Conservation (phyloP, 2,329 filamentous ascomycete species). For the Fusarium foetens region DNA sequence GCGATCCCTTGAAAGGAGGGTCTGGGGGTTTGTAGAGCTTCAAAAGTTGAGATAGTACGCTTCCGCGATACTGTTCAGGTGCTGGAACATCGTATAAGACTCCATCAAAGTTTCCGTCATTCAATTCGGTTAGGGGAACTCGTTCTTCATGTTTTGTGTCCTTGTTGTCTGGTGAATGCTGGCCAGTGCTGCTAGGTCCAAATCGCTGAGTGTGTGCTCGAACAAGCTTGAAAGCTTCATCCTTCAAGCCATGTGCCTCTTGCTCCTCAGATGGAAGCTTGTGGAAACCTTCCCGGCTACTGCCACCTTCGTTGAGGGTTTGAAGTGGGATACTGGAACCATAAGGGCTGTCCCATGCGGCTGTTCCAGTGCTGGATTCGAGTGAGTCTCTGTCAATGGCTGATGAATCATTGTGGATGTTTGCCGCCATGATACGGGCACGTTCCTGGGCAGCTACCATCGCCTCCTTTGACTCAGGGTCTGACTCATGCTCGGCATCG, state of each 20-base stretch:
- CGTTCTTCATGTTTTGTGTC: conserved; percentile 30
- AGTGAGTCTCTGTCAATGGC: conserved; percentile 50
- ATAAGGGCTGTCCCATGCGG: conserved; percentile 39
- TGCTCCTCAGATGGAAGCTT: conserved; percentile 25
- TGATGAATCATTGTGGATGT: conserved; percentile 50
- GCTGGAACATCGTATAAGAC: conserved; percentile 53
- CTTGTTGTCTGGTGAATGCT: conserved; percentile 11
- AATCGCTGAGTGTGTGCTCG: conserved; percentile 53
- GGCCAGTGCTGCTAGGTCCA: conserved; percentile 15
- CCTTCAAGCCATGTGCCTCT: conserved; percentile 27
- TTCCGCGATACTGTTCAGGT: conserved; percentile 56
- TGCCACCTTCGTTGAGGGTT: conserved; percentile 40
- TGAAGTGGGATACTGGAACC: conserved; percentile 48
- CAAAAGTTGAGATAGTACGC: conserved; percentile 58
- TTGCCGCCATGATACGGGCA: conserved; percentile 55
- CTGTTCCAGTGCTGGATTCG: conserved; percentile 50
- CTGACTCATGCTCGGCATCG: conserved; percentile 43
- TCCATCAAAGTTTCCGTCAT: conserved; percentile 54
- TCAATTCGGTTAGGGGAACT: conserved; percentile 47
- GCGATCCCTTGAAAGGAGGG: conserved; percentile 26
- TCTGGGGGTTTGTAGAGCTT: conserved; percentile 58
- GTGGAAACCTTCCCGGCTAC: conserved; percentile 32
- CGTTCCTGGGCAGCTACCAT: conserved; percentile 55
- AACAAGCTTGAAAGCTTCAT: conserved; percentile 56
- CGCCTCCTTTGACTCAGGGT: conserved; percentile 49